These are phyloP conservation scores for Camelina sativa DNA, from an alignment of 345 rosid species.

Conservation along the genomic window DNA sequence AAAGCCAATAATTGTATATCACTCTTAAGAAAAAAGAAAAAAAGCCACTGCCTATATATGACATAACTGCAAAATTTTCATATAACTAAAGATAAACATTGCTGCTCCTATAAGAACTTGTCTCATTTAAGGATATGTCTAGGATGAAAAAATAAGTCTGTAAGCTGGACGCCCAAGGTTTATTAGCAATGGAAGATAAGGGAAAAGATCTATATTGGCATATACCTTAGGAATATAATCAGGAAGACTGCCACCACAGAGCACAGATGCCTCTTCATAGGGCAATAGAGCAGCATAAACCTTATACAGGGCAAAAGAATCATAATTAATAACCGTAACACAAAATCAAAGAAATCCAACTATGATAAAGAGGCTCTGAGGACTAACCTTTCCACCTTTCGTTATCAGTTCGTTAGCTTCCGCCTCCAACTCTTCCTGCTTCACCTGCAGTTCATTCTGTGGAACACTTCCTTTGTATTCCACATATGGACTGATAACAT, in stretches of 20 bases:
- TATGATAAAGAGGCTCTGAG: neutral
- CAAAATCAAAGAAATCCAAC: neutral
- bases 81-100: neutral
- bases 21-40: neutral
- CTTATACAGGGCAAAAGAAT: conserved; percentile 41
- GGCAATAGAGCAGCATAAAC: conserved; percentile 62
- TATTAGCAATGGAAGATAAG: neutral
- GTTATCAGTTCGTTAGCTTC: conserved; percentile 70
- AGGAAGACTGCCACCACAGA: conserved; percentile 84
- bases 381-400: conserved; percentile 67
- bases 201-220: neutral
- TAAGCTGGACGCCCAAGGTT: neutral
- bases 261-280: conserved; percentile 66
- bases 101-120: neutral
- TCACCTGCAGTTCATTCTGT: conserved; percentile 57
- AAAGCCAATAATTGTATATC: neutral
- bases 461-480: conserved; percentile 74
- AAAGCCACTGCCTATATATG: neutral
- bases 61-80: neutral
- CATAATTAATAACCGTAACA: conserved; percentile 9
- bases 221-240: conserved; percentile 77
- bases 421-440: conserved; percentile 64
- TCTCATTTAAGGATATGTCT: neutral
- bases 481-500: conserved; percentile 66
- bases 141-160: neutral